These are phyloP conservation scores for Colletotrichum abscissum DNA, from an alignment of 2,329 filamentous ascomycete genomes.

Conservation along the genomic window DNA sequence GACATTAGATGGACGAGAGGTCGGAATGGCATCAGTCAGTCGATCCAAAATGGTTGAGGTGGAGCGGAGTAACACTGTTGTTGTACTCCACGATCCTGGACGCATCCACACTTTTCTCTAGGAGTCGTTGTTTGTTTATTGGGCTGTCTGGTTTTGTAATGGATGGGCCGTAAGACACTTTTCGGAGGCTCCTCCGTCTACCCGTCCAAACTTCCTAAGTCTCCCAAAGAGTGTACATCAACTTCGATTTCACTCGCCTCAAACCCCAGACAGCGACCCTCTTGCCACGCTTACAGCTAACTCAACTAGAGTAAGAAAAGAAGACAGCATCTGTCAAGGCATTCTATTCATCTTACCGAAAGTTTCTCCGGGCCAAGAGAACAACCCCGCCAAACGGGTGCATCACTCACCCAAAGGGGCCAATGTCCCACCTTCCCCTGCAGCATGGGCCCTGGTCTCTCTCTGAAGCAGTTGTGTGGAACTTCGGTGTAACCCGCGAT, in stretches of 20 bases:
- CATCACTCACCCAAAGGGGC: conserved; percentile 3
- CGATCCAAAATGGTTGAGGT: too few relatives aligned
- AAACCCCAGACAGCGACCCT: neutral
- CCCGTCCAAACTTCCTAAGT: neutral
- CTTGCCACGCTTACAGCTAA: neutral
- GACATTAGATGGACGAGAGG: too few relatives aligned
- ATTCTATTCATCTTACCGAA: conserved; percentile 4
- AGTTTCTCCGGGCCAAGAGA: conserved; percentile 26
- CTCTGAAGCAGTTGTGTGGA: conserved; percentile 9
- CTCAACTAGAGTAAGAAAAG: neutral
- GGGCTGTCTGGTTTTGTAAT: too few relatives aligned
- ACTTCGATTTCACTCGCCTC: neutral
- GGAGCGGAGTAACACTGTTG: too few relatives aligned
- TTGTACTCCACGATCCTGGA: too few relatives aligned
- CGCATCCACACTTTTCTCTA: too few relatives aligned
- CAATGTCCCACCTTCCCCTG: conserved; percentile 1
- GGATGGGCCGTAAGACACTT: too few relatives aligned
- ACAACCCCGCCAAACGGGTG: conserved; percentile 3
- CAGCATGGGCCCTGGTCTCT: neutral
- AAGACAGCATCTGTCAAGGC: neutral
- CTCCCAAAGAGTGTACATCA: neutral
- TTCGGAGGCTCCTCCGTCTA: neutral
- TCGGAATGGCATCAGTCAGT: too few relatives aligned
- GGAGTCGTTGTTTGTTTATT: too few relatives aligned
- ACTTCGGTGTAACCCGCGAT: conserved; percentile 18